Conservation (phyloP, 2,329 filamentous ascomycete genomes). For the Neobulgaria alba region DNA sequence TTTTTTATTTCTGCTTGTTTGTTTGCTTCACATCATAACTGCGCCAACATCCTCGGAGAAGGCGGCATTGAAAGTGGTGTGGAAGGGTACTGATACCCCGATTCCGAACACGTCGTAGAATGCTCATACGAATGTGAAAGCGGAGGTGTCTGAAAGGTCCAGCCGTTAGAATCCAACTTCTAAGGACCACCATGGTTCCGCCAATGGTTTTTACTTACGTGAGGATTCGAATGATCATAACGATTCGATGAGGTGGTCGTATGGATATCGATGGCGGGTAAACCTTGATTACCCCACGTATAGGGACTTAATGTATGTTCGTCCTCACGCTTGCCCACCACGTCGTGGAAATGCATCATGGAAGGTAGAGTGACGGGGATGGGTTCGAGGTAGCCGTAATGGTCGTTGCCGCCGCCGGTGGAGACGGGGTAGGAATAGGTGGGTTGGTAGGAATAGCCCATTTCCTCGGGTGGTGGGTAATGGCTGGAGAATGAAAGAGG, state of each 20-base stretch:
- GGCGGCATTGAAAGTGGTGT: constrained; percentile 67
- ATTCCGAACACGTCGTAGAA: constrained; percentile 54
- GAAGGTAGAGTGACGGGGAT: constrained; percentile 54
- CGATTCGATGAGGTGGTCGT: constrained; percentile 37
- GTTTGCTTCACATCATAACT: constrained; percentile 25
- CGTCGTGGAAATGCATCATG: constrained; percentile 54
- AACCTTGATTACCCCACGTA: constrained; percentile 58
- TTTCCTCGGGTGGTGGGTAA: constrained; percentile 59
- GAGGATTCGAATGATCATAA: constrained; percentile 61
- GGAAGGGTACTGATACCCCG: constrained; percentile 54
- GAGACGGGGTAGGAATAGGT: constrained; percentile 46
- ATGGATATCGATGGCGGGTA: constrained; percentile 52
- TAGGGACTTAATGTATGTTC: constrained; percentile 52
- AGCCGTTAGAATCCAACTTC: neutral
- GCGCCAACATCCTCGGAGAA: constrained; percentile 47
- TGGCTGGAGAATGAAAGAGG: constrained; percentile 59
- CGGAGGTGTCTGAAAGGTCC: constrained; percentile 63
- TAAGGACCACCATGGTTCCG: neutral
- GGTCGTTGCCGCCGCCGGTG: constrained; percentile 21
- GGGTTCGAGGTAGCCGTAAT: constrained; percentile 48
- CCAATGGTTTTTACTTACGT: constrained; percentile 55
- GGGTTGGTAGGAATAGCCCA: constrained; percentile 52
- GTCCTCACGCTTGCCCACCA: constrained; percentile 53
- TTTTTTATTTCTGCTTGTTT: too few relatives aligned
- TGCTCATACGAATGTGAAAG: constrained; percentile 66